Evolutionary conservation across 208 protist genomes (phyloP).

Genomic region (Endotrypanum monterogeii): DNA sequence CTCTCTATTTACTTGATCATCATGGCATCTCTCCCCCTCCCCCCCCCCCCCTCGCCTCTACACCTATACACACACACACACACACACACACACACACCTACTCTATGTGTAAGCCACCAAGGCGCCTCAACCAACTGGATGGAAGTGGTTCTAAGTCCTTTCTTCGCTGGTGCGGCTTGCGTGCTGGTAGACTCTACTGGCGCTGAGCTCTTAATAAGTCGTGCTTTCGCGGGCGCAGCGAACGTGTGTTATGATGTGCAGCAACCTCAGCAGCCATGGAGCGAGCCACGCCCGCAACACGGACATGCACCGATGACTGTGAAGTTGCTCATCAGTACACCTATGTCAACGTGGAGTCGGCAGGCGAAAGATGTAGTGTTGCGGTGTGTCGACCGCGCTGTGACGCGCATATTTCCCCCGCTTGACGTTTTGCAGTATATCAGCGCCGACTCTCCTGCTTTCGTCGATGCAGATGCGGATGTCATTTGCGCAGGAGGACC

Average conservation of each 20-base stretch:
- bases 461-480: neutral
- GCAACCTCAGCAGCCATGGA: neutral
- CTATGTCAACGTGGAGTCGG: slow-evolving; percentile 16
- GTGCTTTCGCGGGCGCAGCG: slow-evolving; percentile 40
- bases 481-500: too few relatives aligned
- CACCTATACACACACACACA: too few relatives aligned
- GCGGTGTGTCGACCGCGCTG: slow-evolving; percentile 72
- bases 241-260: slow-evolving; percentile 11
- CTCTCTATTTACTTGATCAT: neutral
- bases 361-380: slow-evolving; percentile 50
- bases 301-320: slow-evolving; percentile 2
- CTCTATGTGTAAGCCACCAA: neutral
- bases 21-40: neutral
- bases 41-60: neutral
- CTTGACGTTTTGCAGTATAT: slow-evolving; percentile 72
- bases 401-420: slow-evolving; percentile 68
- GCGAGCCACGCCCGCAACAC: neutral
- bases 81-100: too few relatives aligned
- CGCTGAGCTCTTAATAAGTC: slow-evolving; percentile 33
- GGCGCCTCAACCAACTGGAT: neutral
- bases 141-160: slow-evolving; percentile 19
- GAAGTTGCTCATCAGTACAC: neutral
- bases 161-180: slow-evolving; percentile 6
- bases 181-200: slow-evolving; percentile 3
- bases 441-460: slow-evolving; percentile 25